Conservation (phyloP, 2,329 filamentous ascomycete species). For the Epichloe gansuensis region DNA sequence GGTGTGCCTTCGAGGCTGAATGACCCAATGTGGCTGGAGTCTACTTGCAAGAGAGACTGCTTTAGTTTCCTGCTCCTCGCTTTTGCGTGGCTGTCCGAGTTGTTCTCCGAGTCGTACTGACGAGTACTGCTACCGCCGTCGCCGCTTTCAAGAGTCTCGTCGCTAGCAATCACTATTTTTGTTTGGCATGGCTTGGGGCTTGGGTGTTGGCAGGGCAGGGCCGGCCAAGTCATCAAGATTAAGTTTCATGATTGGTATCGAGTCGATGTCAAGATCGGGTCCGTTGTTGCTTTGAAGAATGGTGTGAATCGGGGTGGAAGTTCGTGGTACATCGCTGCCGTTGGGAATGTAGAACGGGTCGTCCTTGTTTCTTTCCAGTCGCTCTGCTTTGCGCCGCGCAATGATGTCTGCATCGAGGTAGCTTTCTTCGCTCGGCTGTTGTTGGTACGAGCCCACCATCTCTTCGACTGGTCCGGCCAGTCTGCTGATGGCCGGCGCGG, state of each 20-base stretch:
- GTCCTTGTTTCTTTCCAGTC: constrained; percentile 72
- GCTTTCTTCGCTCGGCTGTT: constrained; percentile 48
- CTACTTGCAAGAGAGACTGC: constrained; percentile 63
- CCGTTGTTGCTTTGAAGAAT: constrained; percentile 63
- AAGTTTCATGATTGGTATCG: constrained; percentile 91
- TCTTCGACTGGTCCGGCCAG: constrained; percentile 40
- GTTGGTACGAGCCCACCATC: constrained; percentile 42
- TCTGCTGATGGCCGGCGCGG: constrained; percentile 40
- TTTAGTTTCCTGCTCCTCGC: constrained; percentile 40
- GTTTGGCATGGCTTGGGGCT: constrained; percentile 31
- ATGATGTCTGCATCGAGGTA: constrained; percentile 63
- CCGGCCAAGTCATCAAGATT: constrained; percentile 50
- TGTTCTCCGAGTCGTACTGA: constrained; percentile 43
- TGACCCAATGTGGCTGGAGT: constrained; percentile 68
- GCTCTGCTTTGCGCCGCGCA: constrained; percentile 62
- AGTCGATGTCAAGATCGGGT: constrained; percentile 76
- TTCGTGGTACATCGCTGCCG: constrained; percentile 39
- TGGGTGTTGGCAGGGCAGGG: constrained; percentile 19
- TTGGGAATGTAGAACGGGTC: constrained; percentile 86
- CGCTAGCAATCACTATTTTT: constrained; percentile 56
- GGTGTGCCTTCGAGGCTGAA: constrained; percentile 52
- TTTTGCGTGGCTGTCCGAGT: constrained; percentile 35
- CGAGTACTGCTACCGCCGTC: constrained; percentile 30
- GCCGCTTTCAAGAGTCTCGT: constrained; percentile 56
- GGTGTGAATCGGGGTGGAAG: constrained; percentile 67